Evolutionary conservation across 306 rosid species (phyloP).

Genomic region (Quercus robur): DNA sequence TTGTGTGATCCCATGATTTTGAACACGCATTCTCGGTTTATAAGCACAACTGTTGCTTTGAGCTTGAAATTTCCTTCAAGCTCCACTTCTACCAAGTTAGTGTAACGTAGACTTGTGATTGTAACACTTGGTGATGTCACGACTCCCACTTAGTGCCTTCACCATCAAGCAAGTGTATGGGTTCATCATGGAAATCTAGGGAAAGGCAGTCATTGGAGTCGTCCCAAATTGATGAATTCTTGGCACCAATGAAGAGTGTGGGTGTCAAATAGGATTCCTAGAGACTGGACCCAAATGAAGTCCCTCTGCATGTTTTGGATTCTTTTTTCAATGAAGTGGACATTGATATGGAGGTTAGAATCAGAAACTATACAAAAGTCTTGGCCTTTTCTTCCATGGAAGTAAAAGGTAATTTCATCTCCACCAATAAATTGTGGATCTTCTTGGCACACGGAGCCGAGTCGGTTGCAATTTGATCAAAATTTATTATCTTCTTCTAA

Average conservation of each 20-base stretch:
- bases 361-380: constrained; percentile 31
- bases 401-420: constrained; percentile 24
- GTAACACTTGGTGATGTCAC: not conserved
- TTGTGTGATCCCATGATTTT: constrained; percentile 15
- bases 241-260: constrained; percentile 23
- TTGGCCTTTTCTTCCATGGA: constrained; percentile 25
- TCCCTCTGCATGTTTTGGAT: constrained; percentile 35
- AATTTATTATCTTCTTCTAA: too few species aligned
- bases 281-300: constrained; percentile 52
- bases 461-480: too few species aligned
- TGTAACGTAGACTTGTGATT: not conserved
- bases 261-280: constrained; percentile 25
- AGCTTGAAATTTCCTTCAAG: constrained; percentile 15
- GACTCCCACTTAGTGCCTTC: too few species aligned
- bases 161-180: too few species aligned
- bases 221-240: constrained; percentile 14
- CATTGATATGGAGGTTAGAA: constrained; percentile 34
- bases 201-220: constrained; percentile 1
- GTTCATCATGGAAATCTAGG: too few species aligned
- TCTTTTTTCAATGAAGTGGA: constrained; percentile 24
- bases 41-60: constrained; percentile 26
- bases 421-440: too few species aligned
- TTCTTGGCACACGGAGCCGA: too few species aligned
- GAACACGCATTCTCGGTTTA: not conserved
- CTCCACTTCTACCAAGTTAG: constrained; percentile 16